Conservation (phyloP, 495 filamentous ascomycete species). For the Trypethelium eluteriae region DNA sequence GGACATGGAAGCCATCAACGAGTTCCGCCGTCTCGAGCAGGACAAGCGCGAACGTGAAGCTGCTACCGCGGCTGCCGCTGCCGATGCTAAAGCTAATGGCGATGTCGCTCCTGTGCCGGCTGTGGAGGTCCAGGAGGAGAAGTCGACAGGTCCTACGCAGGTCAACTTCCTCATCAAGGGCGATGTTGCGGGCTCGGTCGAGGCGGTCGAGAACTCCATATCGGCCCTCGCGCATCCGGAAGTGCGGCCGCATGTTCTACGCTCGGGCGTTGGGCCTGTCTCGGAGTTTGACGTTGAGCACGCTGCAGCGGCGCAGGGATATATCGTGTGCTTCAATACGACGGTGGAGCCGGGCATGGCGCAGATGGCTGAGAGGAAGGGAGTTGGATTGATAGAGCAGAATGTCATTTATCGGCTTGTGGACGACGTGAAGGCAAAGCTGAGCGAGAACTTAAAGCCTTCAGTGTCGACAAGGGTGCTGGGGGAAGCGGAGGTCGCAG, state of each 20-base stretch:
- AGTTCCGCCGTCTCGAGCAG: conserved; percentile 52
- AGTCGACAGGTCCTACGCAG: conserved; percentile 47
- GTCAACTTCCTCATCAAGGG: conserved; percentile 83
- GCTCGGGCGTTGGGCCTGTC: conserved; percentile 68
- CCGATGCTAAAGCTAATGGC: conserved; percentile 18
- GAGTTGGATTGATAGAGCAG: conserved; percentile 72
- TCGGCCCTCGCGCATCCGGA: conserved; percentile 72
- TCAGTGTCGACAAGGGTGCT: conserved; percentile 57
- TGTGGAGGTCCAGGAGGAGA: conserved; percentile 9
- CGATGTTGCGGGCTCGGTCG: conserved; percentile 86
- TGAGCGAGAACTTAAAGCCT: conserved; percentile 62
- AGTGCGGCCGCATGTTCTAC: conserved; percentile 67
- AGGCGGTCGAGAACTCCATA: conserved; percentile 73
- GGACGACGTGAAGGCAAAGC: conserved; percentile 64
- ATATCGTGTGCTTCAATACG: conserved; percentile 83
- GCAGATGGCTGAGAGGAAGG: conserved; percentile 56
- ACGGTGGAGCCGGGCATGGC: conserved; percentile 58
- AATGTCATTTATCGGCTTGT: conserved; percentile 89
- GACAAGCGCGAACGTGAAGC: conserved; percentile 52
- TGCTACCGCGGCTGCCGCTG: conserved; percentile 33
- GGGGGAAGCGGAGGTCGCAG: conserved; percentile 80
- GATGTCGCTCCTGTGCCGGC: conserved; percentile 26
- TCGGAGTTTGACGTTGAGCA: conserved; percentile 85
- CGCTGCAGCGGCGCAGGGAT: conserved; percentile 60
- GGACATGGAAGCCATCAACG: conserved; percentile 73